Conservation (phyloP, 1,284 basidiomycete species). For the Pascua guehoae region DNA sequence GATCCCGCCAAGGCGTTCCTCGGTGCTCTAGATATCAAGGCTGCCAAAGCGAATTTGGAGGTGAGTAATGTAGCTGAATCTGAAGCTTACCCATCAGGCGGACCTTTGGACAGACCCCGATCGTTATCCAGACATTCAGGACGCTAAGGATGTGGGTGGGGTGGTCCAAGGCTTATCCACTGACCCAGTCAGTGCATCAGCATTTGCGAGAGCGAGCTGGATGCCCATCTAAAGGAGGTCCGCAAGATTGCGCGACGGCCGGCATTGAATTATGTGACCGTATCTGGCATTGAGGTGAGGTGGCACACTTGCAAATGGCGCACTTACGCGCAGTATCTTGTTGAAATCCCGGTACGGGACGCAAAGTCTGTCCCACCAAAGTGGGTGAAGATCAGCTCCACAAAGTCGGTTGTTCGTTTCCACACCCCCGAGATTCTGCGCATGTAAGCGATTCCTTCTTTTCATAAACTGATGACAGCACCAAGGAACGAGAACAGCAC, state of each 20-base stretch:
- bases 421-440: slow-evolving; percentile 68
- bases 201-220: slow-evolving; percentile 64
- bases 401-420: slow-evolving; percentile 72
- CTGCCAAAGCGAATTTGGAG: slow-evolving; percentile 67
- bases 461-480: slow-evolving; percentile 18
- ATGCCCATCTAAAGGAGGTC: slow-evolving; percentile 69
- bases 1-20: slow-evolving; percentile 60
- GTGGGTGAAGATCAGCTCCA: slow-evolving; percentile 77
- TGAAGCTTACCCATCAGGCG: slow-evolving; percentile 36
- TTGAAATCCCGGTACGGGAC: slow-evolving; percentile 72
- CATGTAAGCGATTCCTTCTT: slow-evolving; percentile 45
- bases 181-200: slow-evolving; percentile 36
- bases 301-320: too few relatives aligned
- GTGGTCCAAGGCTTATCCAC: neutral
- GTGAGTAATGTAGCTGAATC: neutral
- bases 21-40: slow-evolving; percentile 59
- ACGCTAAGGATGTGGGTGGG: slow-evolving; percentile 51
- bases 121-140: slow-evolving; percentile 64
- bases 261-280: slow-evolving; percentile 67
- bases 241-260: slow-evolving; percentile 71
- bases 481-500: slow-evolving; percentile 71
- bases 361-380: slow-evolving; percentile 68
- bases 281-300: slow-evolving; percentile 66
- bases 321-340: slow-evolving; percentile 57
- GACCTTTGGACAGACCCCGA: slow-evolving; percentile 70